Evolutionary conservation across 495 filamentous ascomycete species (phyloP).

Genomic region (Rhypophila decipiens): DNA sequence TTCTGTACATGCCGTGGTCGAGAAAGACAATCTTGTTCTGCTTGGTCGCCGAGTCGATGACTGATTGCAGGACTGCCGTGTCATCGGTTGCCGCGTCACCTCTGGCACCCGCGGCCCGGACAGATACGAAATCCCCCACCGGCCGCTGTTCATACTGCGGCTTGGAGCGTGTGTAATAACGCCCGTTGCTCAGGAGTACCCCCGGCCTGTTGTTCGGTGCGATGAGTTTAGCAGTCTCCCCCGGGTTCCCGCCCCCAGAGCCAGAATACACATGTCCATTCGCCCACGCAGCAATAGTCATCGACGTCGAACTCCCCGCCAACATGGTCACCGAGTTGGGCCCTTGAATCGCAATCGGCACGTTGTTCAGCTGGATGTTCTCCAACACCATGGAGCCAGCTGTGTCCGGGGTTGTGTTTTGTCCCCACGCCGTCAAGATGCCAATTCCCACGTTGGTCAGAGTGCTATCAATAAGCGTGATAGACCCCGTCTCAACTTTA

Average conservation of each 20-base stretch:
- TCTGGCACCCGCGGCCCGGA: constrained; percentile 58
- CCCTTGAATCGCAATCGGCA: constrained; percentile 54
- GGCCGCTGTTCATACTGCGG: constrained; percentile 53
- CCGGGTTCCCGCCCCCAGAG: constrained; percentile 26
- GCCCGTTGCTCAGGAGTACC: constrained; percentile 29
- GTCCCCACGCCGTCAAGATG: constrained; percentile 58
- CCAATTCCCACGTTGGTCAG: constrained; percentile 64
- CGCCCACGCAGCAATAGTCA: constrained; percentile 46
- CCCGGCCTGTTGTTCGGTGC: constrained; percentile 34
- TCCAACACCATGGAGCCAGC: constrained; percentile 53
- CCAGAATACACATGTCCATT: constrained; percentile 39
- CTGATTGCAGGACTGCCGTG: constrained; percentile 50
- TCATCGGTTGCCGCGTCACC: constrained; percentile 73
- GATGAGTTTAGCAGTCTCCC: constrained; percentile 24
- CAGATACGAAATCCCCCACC: constrained; percentile 51
- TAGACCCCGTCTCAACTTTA: constrained; percentile 48
- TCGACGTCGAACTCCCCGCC: constrained; percentile 47
- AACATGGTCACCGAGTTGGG: constrained; percentile 47
- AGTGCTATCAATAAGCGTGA: constrained; percentile 63
- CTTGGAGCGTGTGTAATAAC: constrained; percentile 49
- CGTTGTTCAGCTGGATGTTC: constrained; percentile 61
- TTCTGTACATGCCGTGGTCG: constrained; percentile 55
- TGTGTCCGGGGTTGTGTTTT: constrained; percentile 40
- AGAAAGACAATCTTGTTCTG: constrained; percentile 55
- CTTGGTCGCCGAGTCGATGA: constrained; percentile 54